Evolutionary conservation across 1,284 basidiomycete genomes (phyloP), one percentile per base, ranked within the genome.

Genomic region (Lentinula novae-zelandiae): DNA sequence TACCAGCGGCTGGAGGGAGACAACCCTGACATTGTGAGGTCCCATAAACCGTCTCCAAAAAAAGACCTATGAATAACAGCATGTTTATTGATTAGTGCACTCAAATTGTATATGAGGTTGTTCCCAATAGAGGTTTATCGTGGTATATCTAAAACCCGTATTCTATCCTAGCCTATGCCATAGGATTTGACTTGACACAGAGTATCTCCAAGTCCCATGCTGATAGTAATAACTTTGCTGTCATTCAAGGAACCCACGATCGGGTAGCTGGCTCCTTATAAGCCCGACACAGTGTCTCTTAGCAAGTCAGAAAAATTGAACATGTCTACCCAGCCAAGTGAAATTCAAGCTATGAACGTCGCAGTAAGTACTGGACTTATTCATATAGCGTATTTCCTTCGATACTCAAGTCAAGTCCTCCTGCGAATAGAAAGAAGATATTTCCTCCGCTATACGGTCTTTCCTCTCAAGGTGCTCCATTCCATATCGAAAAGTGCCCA

Each of bases 401-500:
- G 40, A 27, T 27, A 27, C 27, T 27, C 27, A 27, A 27, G 27
- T 27, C 0, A 27, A 4, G 27, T 27, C 3, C 27, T 27, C 10
- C 44, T 46, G 44, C 15, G 17, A 17, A 17, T 44, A 52, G 51
- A 52, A 52, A 36, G 27, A 52, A 9, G 51, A 52, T 8, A 52
- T 52, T 1, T 10, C 33, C 27, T 52, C 33, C n/a, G 51, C 51
- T 17, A 13, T 34, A 17, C 22, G 34, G 33, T 17, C 33, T 31
- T 52, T 52, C 34, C 51, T 52, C 51, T 52, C 51, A 10, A 52
- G 33, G 27, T 52, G 51, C 33, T 52, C 51, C 17, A n/a, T 52
- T 27, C 33, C 51, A 33, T 52, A 52, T 36, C 51, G 27, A 52
- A 31, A 31, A 52, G 6, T 59, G 34, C 31, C 51, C 17, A 51